Percentiles rank a stretch among this genome's conserved stretches.
Conservation (phyloP, 139 green algal genomes). For the Limnomonas spitsbergensis region DNA sequence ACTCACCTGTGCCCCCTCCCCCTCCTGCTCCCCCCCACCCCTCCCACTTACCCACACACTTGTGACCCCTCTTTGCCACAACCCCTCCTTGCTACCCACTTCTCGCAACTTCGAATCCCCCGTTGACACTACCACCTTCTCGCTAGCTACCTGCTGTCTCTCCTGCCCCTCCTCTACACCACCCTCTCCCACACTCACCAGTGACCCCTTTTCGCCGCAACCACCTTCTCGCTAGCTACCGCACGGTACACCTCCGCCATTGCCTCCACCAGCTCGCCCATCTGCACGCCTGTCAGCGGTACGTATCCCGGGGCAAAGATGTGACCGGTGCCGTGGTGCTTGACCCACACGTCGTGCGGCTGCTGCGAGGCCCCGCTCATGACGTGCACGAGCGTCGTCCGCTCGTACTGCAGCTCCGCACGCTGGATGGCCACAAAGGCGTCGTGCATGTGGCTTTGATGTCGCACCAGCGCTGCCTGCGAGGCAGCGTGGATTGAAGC, state of each 20-base stretch:
- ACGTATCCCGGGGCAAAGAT: slow-evolving; percentile 9
- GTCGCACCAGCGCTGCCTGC: slow-evolving; percentile 8
- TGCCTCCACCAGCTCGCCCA: neutral
- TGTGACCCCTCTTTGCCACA: too few relatives aligned
- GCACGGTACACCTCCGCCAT: slow-evolving; percentile 11
- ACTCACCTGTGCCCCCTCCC: too few relatives aligned
- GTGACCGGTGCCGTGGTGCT: neutral
- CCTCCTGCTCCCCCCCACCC: too few relatives aligned
- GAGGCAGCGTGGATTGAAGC: neutral
- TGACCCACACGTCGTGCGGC: neutral
- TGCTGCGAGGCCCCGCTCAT: neutral
- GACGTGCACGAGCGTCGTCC: neutral
- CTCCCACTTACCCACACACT: too few relatives aligned
- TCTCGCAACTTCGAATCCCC: too few relatives aligned
- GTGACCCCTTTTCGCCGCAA: neutral
- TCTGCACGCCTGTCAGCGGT: neutral
- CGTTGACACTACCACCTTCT: too few relatives aligned
- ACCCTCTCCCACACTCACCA: neutral
- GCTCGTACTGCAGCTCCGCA: neutral
- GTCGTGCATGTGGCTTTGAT: slow-evolving; percentile 1
- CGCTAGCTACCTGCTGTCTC: neutral
- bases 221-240: neutral
- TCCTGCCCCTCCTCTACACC: too few relatives aligned
- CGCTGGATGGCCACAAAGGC: neutral
- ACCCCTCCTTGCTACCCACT: too few relatives aligned